A percentile compares a stretch with the other conserved stretches of the same genome.
Conservation (phyloP, 164 flowering plant genomes). For the Santalum album region DNA sequence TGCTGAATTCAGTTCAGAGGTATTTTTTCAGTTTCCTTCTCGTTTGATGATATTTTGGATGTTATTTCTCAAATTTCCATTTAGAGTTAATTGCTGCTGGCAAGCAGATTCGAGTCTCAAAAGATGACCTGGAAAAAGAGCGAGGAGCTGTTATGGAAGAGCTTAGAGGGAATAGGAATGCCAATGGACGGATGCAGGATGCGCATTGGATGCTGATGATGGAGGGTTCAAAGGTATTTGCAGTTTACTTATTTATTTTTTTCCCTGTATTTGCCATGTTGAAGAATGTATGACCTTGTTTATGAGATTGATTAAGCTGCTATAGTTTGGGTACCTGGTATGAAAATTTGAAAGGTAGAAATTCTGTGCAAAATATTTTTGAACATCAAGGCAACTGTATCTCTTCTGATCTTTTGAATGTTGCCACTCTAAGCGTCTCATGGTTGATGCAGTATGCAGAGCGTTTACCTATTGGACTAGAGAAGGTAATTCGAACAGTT, state of each 20-base stretch:
- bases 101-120: conserved; percentile 69
- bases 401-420: background rate
- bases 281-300: background rate
- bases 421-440: background rate
- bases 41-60: background rate
- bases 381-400: no score
- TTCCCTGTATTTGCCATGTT: no score
- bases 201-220: conserved; percentile 86
- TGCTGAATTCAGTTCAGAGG: conserved; percentile 96
- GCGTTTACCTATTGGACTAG: conserved; percentile 86
- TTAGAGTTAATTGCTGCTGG: conserved; percentile 1
- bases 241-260: background rate
- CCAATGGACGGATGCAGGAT: conserved; percentile 90
- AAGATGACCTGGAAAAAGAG: conserved; percentile 84
- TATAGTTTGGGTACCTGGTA: background rate
- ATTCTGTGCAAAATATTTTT: no score
- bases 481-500: conserved; percentile 76
- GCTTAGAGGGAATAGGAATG: conserved; percentile 76
- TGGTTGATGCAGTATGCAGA: conserved; percentile 78
- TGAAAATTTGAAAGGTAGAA: no score
- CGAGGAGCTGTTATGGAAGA: conserved; percentile 97
- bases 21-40: conserved; percentile 11
- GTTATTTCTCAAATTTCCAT: background rate
- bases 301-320: background rate
- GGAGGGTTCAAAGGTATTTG: conserved; percentile 85